These are phyloP conservation scores for Oxyria digyna DNA, from an alignment of 148 eudicot species.

Conservation along the genomic window DNA sequence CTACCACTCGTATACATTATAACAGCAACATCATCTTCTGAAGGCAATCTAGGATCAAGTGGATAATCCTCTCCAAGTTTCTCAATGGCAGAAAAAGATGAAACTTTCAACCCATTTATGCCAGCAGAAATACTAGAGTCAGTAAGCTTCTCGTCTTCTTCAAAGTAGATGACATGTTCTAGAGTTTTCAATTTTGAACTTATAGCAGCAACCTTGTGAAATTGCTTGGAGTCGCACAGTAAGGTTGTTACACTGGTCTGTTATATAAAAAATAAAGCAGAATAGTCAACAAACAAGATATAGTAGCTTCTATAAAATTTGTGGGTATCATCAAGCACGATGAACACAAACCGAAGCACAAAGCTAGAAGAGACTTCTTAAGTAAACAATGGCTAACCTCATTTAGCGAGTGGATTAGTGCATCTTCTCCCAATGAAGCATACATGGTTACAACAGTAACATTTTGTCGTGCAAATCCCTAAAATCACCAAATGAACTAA, in stretches of 20 bases:
- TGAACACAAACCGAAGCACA: background rate
- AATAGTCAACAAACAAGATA: background rate
- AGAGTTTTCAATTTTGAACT: slow-evolving; percentile 57
- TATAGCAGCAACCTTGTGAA: slow-evolving; percentile 65
- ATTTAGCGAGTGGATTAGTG: slow-evolving; percentile 77
- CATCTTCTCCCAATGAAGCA: slow-evolving; percentile 91
- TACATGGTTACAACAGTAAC: slow-evolving; percentile 82
- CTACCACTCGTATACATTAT: slow-evolving; percentile 98
- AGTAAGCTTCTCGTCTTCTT: slow-evolving; percentile 43
- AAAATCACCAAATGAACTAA: slow-evolving; percentile 11
- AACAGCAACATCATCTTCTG: slow-evolving; percentile 81
- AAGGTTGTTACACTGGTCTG: slow-evolving; percentile 85
- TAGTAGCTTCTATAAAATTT: background rate
- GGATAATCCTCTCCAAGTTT: slow-evolving; percentile 56
- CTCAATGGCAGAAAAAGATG: slow-evolving; percentile 64
- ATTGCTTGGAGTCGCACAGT: slow-evolving; percentile 77
- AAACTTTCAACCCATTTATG: slow-evolving; percentile 32
- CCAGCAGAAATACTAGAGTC: slow-evolving; percentile 22
- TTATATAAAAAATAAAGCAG: slow-evolving; percentile 11
- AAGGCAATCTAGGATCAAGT: slow-evolving; percentile 49
- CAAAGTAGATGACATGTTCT: slow-evolving; percentile 58
- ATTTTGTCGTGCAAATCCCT: slow-evolving; percentile 91
- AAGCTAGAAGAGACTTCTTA: background rate
- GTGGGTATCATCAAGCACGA: background rate
- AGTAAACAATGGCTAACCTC: slow-evolving; percentile 35